Conservation (phyloP, 1,284 basidiomycete genomes). For the Coriolopsis trogii region DNA sequence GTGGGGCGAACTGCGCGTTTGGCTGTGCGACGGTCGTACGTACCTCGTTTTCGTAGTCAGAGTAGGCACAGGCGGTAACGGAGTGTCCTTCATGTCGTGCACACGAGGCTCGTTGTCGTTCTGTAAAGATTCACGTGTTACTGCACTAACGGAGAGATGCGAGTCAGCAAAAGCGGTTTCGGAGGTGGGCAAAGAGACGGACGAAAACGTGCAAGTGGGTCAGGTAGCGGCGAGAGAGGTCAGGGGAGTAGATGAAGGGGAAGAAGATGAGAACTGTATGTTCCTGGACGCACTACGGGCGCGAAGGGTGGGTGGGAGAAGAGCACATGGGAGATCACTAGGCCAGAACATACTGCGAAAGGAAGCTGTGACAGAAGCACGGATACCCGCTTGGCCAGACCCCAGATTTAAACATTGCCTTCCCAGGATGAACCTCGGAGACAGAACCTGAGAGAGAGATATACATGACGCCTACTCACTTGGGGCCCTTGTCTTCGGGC, state of each 20-base stretch:
- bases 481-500: constrained; percentile 1
- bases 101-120: neutral
- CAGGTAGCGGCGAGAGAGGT: constrained; percentile 5
- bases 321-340: constrained; percentile 12
- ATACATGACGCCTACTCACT: constrained; percentile 5
- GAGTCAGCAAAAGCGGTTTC: neutral
- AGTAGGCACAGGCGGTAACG: constrained; percentile 12
- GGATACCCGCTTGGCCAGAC: constrained; percentile 5
- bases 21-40: neutral
- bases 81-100: constrained; percentile 15
- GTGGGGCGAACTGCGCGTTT: neutral
- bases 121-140: neutral
- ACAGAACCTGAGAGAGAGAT: neutral
- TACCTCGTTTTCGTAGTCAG: neutral
- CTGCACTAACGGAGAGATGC: neutral
- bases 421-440: neutral
- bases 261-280: neutral
- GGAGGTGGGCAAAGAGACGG: neutral
- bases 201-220: neutral
- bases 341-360: neutral
- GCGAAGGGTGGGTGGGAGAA: constrained; percentile 8
- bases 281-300: constrained; percentile 1
- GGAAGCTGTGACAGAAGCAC: neutral
- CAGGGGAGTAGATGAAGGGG: neutral
- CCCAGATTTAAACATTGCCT: neutral